Evolutionary conservation across 2,329 filamentous ascomycete genomes (phyloP).

Genomic region (Blastomyces parvus): DNA sequence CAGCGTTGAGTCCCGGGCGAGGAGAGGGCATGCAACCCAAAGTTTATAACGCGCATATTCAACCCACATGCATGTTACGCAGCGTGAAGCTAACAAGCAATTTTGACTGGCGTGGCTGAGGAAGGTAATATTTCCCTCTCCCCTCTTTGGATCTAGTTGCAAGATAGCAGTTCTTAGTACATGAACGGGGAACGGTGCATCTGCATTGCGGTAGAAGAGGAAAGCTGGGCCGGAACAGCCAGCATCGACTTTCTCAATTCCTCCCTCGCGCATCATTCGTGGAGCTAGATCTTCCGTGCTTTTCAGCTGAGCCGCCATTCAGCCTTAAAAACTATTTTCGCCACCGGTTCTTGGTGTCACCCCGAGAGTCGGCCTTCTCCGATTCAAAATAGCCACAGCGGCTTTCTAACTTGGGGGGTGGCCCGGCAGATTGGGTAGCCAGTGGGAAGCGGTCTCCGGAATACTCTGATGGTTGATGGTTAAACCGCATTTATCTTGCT

Average conservation of each 20-base stretch:
- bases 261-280: no score
- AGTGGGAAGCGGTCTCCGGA: neutral
- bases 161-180: neutral
- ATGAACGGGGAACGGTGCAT: no score
- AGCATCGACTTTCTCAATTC: neutral
- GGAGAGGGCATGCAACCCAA: neutral
- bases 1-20: neutral
- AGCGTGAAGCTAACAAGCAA: neutral
- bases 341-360: neutral
- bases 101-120: neutral
- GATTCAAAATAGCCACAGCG: neutral
- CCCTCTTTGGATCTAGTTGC: neutral
- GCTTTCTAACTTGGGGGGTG: neutral
- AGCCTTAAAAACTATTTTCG: neutral
- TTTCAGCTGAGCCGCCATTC: neutral
- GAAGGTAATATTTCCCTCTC: neutral
- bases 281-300: no score
- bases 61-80: neutral
- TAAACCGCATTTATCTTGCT: neutral
- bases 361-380: neutral
- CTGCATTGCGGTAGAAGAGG: no score
- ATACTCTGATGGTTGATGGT: neutral
- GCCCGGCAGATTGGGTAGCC: neutral
- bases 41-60: neutral
- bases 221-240: no score